Percentiles rank a stretch among this genome's conserved stretches.
These are phyloP conservation scores for Cucurbita moschata DNA, from an alignment of 306 rosid species.

Conservation along the genomic window DNA sequence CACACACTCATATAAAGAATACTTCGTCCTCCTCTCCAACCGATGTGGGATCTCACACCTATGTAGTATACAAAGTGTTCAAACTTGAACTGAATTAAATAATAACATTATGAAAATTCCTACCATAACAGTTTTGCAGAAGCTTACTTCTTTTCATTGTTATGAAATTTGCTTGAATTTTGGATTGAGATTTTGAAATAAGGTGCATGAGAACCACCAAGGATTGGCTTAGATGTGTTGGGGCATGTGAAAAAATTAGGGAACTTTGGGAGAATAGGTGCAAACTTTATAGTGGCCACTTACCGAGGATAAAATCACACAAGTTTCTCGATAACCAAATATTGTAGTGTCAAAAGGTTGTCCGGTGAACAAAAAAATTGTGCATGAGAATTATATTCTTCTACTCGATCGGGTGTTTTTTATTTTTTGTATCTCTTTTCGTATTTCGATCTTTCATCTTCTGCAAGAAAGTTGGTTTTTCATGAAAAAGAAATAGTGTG, in stretches of 20 bases:
- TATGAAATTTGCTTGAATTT: background rate
- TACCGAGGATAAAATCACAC: background rate
- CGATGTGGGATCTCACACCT: background rate
- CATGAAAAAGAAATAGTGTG: background rate
- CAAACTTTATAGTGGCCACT: background rate
- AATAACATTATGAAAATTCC: too few relatives aligned
- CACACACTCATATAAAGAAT: too few relatives aligned
- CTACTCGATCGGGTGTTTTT: background rate
- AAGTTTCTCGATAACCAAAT: background rate
- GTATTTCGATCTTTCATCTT: background rate
- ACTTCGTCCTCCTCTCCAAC: too few relatives aligned
- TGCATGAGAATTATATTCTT: background rate
- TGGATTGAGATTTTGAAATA: background rate
- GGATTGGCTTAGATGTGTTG: background rate
- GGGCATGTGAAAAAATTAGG: background rate
- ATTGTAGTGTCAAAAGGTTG: background rate
- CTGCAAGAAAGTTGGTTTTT: background rate
- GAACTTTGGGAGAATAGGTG: background rate
- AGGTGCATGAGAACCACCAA: background rate
- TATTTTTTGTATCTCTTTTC: too few relatives aligned
- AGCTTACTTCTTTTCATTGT: background rate
- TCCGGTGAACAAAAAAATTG: background rate
- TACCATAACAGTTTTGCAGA: background rate
- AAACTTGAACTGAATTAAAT: too few relatives aligned
- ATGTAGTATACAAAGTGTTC: background rate